phyloP scores from a whole-genome alignment of 306 rosid genomes.

The Abrus precatorius region DNA sequence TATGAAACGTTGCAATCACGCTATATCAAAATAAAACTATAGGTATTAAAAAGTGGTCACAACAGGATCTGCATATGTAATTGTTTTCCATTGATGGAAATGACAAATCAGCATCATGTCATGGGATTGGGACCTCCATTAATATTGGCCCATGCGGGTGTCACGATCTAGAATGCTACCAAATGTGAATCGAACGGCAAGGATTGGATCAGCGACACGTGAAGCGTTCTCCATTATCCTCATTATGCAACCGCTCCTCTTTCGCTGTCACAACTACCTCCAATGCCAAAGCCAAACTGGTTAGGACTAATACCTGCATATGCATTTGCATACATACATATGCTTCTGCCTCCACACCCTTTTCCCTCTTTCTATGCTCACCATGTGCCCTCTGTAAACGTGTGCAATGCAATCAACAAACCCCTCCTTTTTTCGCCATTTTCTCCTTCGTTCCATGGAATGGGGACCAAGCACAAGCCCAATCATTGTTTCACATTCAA shows the following conservation, averaged over 20 bases:
- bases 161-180: constrained; percentile 14
- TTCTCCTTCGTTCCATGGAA: neutral
- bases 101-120: constrained; percentile 34
- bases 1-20: no score
- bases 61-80: neutral
- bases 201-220: constrained; percentile 15
- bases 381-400: constrained; percentile 1
- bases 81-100: neutral
- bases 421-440: no score
- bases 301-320: neutral
- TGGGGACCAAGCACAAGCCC: neutral
- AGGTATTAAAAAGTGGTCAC: neutral
- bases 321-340: neutral
- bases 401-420: neutral
- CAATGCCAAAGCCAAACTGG: constrained; percentile 13
- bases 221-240: constrained; percentile 17
- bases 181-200: constrained; percentile 25
- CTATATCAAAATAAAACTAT: neutral
- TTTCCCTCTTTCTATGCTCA: neutral
- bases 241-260: constrained; percentile 35
- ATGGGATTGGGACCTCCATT: constrained; percentile 10
- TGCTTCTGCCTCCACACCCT: constrained; percentile 3
- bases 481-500: neutral
- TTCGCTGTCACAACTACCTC: constrained; percentile 35
- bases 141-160: constrained; percentile 41